Base-by-base conservation (phyloP, 2,329 filamentous ascomycete species). In the Aureobasidium sp. region DNA sequence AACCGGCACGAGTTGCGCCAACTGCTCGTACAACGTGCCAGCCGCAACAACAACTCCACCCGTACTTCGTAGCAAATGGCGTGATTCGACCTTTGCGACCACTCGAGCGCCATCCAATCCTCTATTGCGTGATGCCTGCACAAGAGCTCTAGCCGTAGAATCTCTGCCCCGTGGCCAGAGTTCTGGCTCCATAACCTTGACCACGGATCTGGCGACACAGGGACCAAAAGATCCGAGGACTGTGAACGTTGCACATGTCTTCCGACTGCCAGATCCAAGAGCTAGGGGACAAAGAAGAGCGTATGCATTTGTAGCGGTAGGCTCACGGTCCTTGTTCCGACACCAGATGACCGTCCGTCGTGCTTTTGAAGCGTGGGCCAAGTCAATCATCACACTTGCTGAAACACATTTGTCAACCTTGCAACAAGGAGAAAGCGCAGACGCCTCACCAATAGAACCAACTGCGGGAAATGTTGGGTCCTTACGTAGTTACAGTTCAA, bases 21-120 rank as follows among this genome's bases (percentile, higher is more conserved):
- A 60, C 27, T 63, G 62, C 55, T 50, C 46, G 5, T 63, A 59
- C 46, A 63, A 63, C 44, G 62, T 63, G 29, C 62, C 62, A n/a
- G 41, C 47, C 37, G 46, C 53, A 24, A 59, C 62, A 5, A 62
- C 60, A 43, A 41, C 60, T 34, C 57, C 57, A 2, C 60, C 60
- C 37, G 60, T 62, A 13, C 50, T 62, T 13, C 60, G 60, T 43
- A 55, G 50, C 29, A 41, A 32, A 27, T 48, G 48, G 39, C 39
- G 50, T 17, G 41, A 47, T n/a, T 46, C 32, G 5, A 62, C 60
- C 27, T 47, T 62, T 27, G 43, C 50, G 5, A 55, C 50, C 5
- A 55, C 60, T 1, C 60, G 60, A 7, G 50, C 50, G 12, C 48
- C 60, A 3, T 55, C 60, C n/a, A 47, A 59, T 29, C 47, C 62